phyloP scores from a whole-genome alignment of 257 asterid species.

The Petrea volubilis region DNA sequence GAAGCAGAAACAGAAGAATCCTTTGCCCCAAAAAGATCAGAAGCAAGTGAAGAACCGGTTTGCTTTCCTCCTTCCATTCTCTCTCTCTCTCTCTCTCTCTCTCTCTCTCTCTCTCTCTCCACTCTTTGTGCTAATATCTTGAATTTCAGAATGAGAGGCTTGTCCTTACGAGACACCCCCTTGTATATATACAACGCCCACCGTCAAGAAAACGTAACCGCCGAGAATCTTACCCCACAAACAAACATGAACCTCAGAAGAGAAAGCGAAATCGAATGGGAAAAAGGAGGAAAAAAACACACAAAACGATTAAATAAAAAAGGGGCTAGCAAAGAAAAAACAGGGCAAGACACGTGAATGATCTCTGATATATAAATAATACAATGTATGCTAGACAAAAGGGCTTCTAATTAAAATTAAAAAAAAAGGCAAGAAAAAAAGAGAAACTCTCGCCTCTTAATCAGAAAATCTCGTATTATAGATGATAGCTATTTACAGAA shows the following conservation, averaged over 20 bases:
- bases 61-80: slow-evolving; percentile 68
- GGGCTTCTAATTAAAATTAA: not conserved
- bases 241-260: slow-evolving; percentile 45
- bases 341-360: slow-evolving; percentile 52
- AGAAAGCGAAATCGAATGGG: slow-evolving; percentile 38
- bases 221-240: slow-evolving; percentile 40
- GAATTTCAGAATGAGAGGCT: slow-evolving; percentile 23
- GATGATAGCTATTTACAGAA: no score
- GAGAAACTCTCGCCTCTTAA: slow-evolving; percentile 21
- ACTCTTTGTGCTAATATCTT: slow-evolving; percentile 7
- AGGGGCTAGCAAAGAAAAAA: slow-evolving; percentile 17
- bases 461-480: not conserved
- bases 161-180: slow-evolving; percentile 1
- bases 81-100: slow-evolving; percentile 10
- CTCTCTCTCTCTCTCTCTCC: slow-evolving; percentile 14
- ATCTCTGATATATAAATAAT: slow-evolving; percentile 22
- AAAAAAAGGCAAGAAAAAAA: slow-evolving; percentile 15
- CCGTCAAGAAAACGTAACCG: slow-evolving; percentile 65
- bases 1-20: slow-evolving; percentile 44
- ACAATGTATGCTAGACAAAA: slow-evolving; percentile 11
- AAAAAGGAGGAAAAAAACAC: slow-evolving; percentile 1
- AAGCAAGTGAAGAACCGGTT: slow-evolving; percentile 68
- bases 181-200: slow-evolving; percentile 49
- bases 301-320: not conserved
- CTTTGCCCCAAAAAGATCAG: slow-evolving; percentile 90